Evolutionary conservation across 108 stramenopile species (phyloP), one percentile per base, ranked within the genome.

Genomic region (Cyclotella atomus): DNA sequence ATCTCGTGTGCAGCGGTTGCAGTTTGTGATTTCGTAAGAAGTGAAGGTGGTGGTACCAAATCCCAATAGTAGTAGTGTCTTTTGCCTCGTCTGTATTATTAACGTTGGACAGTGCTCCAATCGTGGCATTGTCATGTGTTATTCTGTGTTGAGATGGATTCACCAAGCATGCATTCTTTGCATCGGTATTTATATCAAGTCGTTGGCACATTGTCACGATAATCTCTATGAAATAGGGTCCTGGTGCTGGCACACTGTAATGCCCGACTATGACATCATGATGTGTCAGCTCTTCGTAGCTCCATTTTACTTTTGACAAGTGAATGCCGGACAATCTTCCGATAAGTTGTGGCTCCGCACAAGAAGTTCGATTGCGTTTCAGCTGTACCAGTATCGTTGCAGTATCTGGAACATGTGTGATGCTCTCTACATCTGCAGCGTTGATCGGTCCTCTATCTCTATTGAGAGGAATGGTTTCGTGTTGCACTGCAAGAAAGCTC

Each of bases 141-240:
- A 55, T 9, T 55, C 54, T 23, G 28, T 55, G 54, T 16, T 55
- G 54, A 29, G 54, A 4, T 9, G 54, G 54, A 55, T 55, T 29
- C 12, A 55, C 27, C 27, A 55, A 29, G 25, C 54, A 55, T 16
- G 28, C 6, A 55, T 29, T 55, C 28, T 6, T 55, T 27, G 16
- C 25, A 55, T 55, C 54, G 16, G 8, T 27, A 55, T 55, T 27
- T 3, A 55, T 55, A 15, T 55, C 27, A 25, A 55, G 27, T 16
- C 28, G 23, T 55, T 55, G 54, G 27, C 54, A 55, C 28, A 55
- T 55, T 55, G 54, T 55, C 2, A 55, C 54, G 8, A 55, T 55
- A 16, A 55, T 55, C 16, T 55, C 54, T 28, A 55, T 24, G 25
- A 55, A 55, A 28, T 27, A 55, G 4, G 4, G 24, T 15, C 54